A percentile compares a stretch with the other conserved stretches of the same genome.
These are phyloP conservation scores for Malus fusca DNA, from an alignment of 306 rosid species.

Conservation along the genomic window DNA sequence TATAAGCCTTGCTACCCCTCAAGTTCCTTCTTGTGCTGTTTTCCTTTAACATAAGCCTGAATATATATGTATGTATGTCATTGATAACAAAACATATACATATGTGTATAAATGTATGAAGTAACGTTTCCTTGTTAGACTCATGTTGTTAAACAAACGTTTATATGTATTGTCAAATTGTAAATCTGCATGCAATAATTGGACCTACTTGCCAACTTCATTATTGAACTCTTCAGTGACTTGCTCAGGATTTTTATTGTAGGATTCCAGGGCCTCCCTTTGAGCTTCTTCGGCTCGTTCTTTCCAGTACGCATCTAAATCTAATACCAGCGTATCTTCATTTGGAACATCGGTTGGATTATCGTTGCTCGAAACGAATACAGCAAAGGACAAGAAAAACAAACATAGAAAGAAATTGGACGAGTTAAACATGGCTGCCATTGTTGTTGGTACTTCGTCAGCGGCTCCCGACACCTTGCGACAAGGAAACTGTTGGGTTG, in stretches of 20 bases:
- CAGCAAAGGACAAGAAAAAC: slow-evolving; percentile 21
- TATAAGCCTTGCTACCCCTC: neutral
- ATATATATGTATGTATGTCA: neutral
- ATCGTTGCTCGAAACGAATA: slow-evolving; percentile 1
- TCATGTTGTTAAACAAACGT: too few relatives aligned
- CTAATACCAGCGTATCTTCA: neutral
- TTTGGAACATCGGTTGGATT: neutral
- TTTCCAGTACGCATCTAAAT: slow-evolving; percentile 52
- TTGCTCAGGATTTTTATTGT: slow-evolving; percentile 25
- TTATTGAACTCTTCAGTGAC: slow-evolving; percentile 31
- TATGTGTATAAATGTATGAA: neutral
- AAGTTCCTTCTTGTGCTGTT: slow-evolving; percentile 33
- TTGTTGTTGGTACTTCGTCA: neutral
- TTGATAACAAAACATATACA: neutral
- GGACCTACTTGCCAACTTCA: slow-evolving; percentile 35
- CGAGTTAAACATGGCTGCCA: neutral
- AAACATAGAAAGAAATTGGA: neutral
- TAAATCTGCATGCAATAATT: neutral
- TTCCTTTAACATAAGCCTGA: slow-evolving; percentile 20
- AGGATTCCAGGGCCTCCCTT: slow-evolving; percentile 15
- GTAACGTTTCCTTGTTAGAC: neutral
- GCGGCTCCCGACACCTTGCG: neutral
- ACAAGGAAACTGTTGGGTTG: neutral
- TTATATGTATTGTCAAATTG: too few relatives aligned
- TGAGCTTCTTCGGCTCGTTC: slow-evolving; percentile 27